These are phyloP conservation scores for Raddia distichophylla DNA, from an alignment of 176 grass and related monocot species.

Conservation along the genomic window DNA sequence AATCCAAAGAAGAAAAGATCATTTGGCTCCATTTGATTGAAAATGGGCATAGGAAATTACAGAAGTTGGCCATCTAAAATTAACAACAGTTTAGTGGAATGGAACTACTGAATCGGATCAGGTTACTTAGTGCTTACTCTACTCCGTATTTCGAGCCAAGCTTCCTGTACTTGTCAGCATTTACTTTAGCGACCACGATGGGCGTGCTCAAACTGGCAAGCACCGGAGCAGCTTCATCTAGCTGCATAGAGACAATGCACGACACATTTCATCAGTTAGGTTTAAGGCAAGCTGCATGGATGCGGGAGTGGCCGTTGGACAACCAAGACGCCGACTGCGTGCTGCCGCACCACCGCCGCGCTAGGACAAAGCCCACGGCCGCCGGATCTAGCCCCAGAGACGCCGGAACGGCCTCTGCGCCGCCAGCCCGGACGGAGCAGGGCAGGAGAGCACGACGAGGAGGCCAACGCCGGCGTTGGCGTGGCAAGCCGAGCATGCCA, in stretches of 20 bases:
- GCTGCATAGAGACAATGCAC: constrained; percentile 48
- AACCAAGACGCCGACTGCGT: too few species aligned
- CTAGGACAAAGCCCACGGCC: too few species aligned
- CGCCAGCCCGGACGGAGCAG: too few species aligned
- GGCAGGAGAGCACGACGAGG: too few species aligned
- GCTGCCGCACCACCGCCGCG: too few species aligned
- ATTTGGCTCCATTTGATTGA: too few species aligned
- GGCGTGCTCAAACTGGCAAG: constrained; percentile 64
- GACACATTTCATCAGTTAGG: neutral
- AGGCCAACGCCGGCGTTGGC: too few species aligned
- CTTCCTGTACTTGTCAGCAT: constrained; percentile 89
- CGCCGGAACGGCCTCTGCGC: too few species aligned
- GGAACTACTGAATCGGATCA: constrained; percentile 15
- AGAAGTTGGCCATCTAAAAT: neutral
- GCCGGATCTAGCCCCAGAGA: too few species aligned
- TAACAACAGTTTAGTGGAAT: neutral
- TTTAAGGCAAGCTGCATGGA: neutral
- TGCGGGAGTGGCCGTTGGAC: too few species aligned
- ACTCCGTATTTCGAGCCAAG: constrained; percentile 76
- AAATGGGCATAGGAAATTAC: neutral
- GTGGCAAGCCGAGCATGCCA: too few species aligned
- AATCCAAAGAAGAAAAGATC: too few species aligned
- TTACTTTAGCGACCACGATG: constrained; percentile 68
- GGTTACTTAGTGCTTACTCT: constrained; percentile 76
- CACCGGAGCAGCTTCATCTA: constrained; percentile 75